Evolutionary conservation across 208 protist species (phyloP).

Genomic region (Acanthamoeba polyphaga): DNA sequence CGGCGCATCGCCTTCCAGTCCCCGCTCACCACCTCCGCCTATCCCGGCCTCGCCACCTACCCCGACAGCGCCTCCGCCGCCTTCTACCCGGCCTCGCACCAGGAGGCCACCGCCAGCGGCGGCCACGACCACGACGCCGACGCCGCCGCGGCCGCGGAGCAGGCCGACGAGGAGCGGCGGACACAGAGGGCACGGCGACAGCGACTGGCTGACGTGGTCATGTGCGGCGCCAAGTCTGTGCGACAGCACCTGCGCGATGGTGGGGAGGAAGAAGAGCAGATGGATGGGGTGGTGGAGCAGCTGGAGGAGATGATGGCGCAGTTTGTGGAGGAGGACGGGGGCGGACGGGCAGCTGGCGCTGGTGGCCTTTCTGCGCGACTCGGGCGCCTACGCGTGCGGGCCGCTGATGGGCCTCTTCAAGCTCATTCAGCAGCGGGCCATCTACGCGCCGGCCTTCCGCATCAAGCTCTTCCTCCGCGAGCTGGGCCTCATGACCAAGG

Average conservation of each 20-base stretch:
- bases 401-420: slow-evolving; percentile 64
- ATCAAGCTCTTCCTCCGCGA: slow-evolving; percentile 20
- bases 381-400: neutral
- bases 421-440: slow-evolving; percentile 48
- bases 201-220: slow-evolving; percentile 54
- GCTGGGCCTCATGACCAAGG: slow-evolving; percentile 69
- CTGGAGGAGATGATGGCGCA: neutral
- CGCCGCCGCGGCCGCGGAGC: neutral
- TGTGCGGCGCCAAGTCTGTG: slow-evolving; percentile 12
- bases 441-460: slow-evolving; percentile 54
- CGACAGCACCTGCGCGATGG: neutral
- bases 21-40: neutral
- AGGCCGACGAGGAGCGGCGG: slow-evolving; percentile 14
- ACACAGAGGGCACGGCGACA: neutral
- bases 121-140: neutral
- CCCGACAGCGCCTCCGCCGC: neutral
- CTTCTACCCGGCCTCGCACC: neutral
- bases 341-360: slow-evolving; percentile 27
- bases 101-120: neutral
- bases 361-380: neutral
- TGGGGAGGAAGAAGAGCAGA: neutral
- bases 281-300: neutral
- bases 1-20: slow-evolving; percentile 24
- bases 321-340: slow-evolving; percentile 47
- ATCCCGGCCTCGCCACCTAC: neutral